phyloP scores from a whole-genome alignment of 306 rosid species.

The Vigna nakashimae region DNA sequence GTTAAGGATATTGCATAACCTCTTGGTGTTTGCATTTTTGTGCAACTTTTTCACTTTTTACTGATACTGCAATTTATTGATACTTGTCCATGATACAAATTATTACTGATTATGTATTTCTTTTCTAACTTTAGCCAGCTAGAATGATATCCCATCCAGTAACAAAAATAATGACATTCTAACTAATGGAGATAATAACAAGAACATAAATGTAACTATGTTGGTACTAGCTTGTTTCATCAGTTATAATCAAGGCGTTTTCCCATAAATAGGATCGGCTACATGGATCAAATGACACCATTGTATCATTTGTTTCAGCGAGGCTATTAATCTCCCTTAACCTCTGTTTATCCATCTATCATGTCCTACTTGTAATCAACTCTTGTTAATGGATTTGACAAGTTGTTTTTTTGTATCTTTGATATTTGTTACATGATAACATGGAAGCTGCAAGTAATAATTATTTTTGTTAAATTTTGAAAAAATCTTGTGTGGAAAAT shows the following conservation, averaged over 20 bases:
- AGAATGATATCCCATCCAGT: not conserved
- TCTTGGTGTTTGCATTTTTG: not conserved
- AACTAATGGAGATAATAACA: not conserved
- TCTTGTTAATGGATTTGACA: not conserved
- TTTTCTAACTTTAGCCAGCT: not conserved
- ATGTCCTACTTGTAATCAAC: not conserved
- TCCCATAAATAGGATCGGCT: not conserved
- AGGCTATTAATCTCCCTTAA: not conserved
- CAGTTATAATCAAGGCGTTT: not conserved
- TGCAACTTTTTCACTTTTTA: not conserved
- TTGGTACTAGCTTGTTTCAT: not conserved
- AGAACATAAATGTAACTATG: slow-evolving; percentile 2
- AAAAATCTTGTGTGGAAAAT: not conserved
- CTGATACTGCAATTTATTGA: not conserved
- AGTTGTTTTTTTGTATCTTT: not conserved
- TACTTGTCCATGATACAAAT: not conserved
- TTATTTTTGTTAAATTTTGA: not conserved
- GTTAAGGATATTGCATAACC: not conserved
- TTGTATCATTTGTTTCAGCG: not conserved
- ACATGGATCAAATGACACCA: not conserved
- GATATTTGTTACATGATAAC: slow-evolving; percentile 14
- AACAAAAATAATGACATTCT: not conserved
- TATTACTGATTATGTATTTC: not conserved
- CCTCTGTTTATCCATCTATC: not conserved
- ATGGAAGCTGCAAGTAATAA: not conserved